Evolutionary conservation across 768 basidiomycete genomes (phyloP).

Genomic region (Auricularia auricula-judae): DNA sequence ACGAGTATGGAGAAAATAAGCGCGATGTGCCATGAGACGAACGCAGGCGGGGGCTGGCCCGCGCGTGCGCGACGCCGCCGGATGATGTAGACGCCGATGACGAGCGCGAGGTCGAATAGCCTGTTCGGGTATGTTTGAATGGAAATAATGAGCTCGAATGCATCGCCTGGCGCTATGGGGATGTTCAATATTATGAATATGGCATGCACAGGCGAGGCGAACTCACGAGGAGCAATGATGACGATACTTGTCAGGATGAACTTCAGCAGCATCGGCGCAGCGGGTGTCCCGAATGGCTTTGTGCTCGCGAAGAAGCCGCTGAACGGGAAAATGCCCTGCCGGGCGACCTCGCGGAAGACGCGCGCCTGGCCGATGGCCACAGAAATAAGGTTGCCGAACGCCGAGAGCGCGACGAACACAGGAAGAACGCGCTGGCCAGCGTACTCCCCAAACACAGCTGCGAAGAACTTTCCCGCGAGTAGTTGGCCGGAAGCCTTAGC

Average conservation of each 20-base stretch:
- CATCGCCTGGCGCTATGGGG: neutral
- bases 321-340: slow-evolving; percentile 42
- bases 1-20: slow-evolving; percentile 11
- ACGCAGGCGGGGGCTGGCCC: slow-evolving; percentile 13
- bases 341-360: slow-evolving; percentile 38
- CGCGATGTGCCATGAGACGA: slow-evolving; percentile 14
- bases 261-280: slow-evolving; percentile 30
- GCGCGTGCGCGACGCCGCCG: slow-evolving; percentile 15
- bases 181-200: slow-evolving; percentile 9
- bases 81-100: slow-evolving; percentile 22
- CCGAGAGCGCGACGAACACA: neutral
- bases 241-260: slow-evolving; percentile 32
- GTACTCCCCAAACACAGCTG: slow-evolving; percentile 33
- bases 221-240: slow-evolving; percentile 27
- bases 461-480: slow-evolving; percentile 41
- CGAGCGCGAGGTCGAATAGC: slow-evolving; percentile 18
- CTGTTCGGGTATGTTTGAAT: neutral
- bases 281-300: slow-evolving; percentile 37
- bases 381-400: slow-evolving; percentile 1
- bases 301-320: slow-evolving; percentile 36
- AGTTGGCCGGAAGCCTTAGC: slow-evolving; percentile 33
- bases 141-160: neutral
- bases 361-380: slow-evolving; percentile 31
- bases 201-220: slow-evolving; percentile 23
- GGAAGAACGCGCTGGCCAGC: slow-evolving; percentile 2